These are phyloP conservation scores for Pseudonectria buxi DNA, from an alignment of 2,329 filamentous ascomycete species.

Conservation along the genomic window DNA sequence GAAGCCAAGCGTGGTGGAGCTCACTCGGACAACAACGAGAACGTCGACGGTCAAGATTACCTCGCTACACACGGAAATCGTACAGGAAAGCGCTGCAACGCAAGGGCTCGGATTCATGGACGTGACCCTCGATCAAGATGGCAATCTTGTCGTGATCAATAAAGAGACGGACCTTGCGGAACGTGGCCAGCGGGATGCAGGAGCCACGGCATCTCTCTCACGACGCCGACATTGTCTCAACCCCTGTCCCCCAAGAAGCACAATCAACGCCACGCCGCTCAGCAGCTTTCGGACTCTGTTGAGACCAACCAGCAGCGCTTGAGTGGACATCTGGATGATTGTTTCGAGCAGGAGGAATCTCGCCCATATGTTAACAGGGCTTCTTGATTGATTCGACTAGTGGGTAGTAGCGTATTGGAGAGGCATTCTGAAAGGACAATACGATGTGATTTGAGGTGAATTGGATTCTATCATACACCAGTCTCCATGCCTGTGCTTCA, in stretches of 20 bases:
- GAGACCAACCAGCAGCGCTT: constrained; percentile 12
- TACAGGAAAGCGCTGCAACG: too few relatives aligned
- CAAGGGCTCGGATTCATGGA: too few relatives aligned
- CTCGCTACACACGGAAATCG: constrained; percentile 8
- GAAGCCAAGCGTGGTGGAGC: constrained; percentile 9
- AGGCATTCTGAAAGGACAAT: too few relatives aligned
- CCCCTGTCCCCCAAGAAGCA: constrained; percentile 2
- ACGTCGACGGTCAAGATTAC: constrained; percentile 12
- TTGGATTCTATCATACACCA: too few relatives aligned
- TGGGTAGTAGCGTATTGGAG: too few relatives aligned
- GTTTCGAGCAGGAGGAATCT: too few relatives aligned
- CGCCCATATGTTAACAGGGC: too few relatives aligned
- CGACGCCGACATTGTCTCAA: constrained; percentile 1
- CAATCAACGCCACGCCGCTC: constrained; percentile 3
- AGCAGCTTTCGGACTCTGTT: constrained; percentile 21
- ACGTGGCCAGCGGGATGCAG: background rate
- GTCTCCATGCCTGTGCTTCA: too few relatives aligned
- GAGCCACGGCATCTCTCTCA: constrained; percentile 3
- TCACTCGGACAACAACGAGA: constrained; percentile 16
- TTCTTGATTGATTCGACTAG: too few relatives aligned
- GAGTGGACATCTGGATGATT: constrained; percentile 5
- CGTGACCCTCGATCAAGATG: too few relatives aligned
- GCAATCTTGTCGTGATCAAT: too few relatives aligned
- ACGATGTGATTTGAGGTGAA: background rate
- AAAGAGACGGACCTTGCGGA: too few relatives aligned